Base-by-base conservation (phyloP, 2,329 filamentous ascomycete species). In the Fusarium agapanthi region DNA sequence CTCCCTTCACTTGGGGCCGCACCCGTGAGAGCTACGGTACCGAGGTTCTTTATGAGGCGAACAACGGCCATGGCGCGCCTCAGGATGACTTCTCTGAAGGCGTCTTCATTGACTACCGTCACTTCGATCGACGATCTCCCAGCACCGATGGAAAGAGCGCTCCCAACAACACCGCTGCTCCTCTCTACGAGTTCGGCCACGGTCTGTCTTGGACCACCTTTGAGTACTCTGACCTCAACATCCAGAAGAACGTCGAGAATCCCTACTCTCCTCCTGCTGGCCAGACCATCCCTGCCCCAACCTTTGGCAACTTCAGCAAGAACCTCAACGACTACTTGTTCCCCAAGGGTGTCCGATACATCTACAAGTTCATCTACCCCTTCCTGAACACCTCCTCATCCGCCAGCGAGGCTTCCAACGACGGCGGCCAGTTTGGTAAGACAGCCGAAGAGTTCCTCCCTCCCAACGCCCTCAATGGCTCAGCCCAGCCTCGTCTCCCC, bases 201-300 rank as follows among this genome's bases (percentile, higher is more conserved):
- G 94, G 94, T 62, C 84, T 97, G 18, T 93, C 90, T 7, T 97
- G 96, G 86, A 94, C 93, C 2, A 93, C 87, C 6, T 95, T 97
- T 78, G 81, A 88, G 60, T 94, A 94, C 84, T 89, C 91, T n/a
- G 85, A 93, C 79, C 82, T 96, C 38, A 80, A 85, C 35, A 83
- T 94, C 38, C 76, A 84, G 72, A 87, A 88, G 74, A 81, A 83
- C 53, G 76, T 83, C n/a, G 85, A 84, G 4, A 80, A 79, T 26
- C 77, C 84, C 1, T 93, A 93, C 83, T 76, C 74, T 14, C 87
- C 92, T 1, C 90, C 90, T 0, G 85, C 82, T 1, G 93, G 92
- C 65, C 80, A 85, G 75, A 93, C 92, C 0, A 83, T 82, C 41
- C 81, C 89, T 1, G 93, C 93, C 0, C 92, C 92, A 1, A 85